Base-by-base conservation (phyloP, 2,329 filamentous ascomycete species). In the Phialophora macrospora region DNA sequence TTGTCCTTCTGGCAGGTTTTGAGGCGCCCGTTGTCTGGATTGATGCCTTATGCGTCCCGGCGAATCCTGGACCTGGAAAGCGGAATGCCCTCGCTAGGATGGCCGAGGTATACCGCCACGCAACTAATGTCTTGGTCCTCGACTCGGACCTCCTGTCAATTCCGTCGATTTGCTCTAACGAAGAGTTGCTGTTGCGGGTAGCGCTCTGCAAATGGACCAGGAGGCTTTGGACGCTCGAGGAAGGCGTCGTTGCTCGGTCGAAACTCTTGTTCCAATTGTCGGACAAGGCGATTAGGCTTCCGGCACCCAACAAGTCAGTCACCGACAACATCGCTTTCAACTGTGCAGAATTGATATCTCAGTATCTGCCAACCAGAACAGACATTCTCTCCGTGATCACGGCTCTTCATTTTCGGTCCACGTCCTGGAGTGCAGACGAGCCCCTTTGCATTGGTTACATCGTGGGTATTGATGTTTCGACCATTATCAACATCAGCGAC, bases 391-490 rank as follows among this genome's bases (percentile, higher is more conserved):
- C 59, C 8, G 59, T 61, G 26, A 61, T 61, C 49, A 61, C 59
- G 6, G 59, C 59, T 3, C 59, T 61, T 17, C 59, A 61, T 24
- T 61, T 61, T 30, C 59, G 59, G 20, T 54, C 48, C 11, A 61
- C 59, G 8, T 54, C 59, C 9, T 38, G 59, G 59, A 55, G 30
- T 12, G 46, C 46, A 14, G 59, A 61, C 49, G 59, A 61, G 49
- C 59, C 59, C 22, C 59, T 61, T 48, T 61, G 59, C 26, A 64
- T 64, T 51, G 56, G 62, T 17, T 60, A 64, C 20, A 58, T 58
- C 14, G 20, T 64, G 26, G 54, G 24, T 22, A 32, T 59, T 12
- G 54, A 64, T 28, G 55, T 64, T 5, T 20, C 41, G 8, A 34
- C 46, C 1, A 59, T 64, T 28, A 17, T 64, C 30, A 32, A 11